A percentile compares a stretch with the other conserved stretches of the same genome.
These are phyloP conservation scores for Hymenoscyphus albidus DNA, from an alignment of 2,329 filamentous ascomycete species.

Conservation along the genomic window DNA sequence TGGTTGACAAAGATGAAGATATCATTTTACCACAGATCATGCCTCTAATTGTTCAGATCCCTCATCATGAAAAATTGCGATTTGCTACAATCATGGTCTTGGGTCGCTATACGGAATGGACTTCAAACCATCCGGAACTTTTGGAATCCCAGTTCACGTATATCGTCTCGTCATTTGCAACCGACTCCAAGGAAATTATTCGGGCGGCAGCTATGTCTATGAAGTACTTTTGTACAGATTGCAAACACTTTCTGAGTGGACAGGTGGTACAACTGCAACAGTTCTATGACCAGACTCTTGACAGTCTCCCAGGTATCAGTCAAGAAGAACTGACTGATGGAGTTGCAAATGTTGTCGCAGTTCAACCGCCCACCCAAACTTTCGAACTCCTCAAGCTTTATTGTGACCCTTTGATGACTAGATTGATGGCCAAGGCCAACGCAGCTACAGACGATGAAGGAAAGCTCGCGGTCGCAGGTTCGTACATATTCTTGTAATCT, in stretches of 20 bases:
- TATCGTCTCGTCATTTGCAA: constrained; percentile 88
- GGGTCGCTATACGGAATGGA: constrained; percentile 97
- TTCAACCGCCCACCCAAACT: constrained; percentile 74
- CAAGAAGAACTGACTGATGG: constrained; percentile 97
- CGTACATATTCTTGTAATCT: constrained; percentile 27
- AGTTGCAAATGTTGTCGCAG: constrained; percentile 85
- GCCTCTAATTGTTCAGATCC: constrained; percentile 88
- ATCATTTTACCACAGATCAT: constrained; percentile 88
- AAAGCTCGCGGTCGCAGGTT: constrained; percentile 81
- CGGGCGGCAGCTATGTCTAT: constrained; percentile 89
- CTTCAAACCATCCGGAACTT: constrained; percentile 86
- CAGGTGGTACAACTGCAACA: constrained; percentile 83
- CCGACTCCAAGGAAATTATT: constrained; percentile 84
- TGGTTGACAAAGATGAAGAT: constrained; percentile 87
- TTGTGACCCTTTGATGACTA: constrained; percentile 82
- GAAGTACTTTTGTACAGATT: constrained; percentile 96
- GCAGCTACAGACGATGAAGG: constrained; percentile 76
- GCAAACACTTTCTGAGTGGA: constrained; percentile 76
- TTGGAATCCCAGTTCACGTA: constrained; percentile 91
- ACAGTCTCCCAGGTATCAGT: constrained; percentile 78
- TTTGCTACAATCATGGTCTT: constrained; percentile 98
- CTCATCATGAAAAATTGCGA: constrained; percentile 93
- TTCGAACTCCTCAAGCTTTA: constrained; percentile 87
- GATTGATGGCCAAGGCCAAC: constrained; percentile 83
- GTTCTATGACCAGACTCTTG: constrained; percentile 87